Base-by-base conservation (phyloP, 1,284 basidiomycete species). In the Serendipita sp. region DNA sequence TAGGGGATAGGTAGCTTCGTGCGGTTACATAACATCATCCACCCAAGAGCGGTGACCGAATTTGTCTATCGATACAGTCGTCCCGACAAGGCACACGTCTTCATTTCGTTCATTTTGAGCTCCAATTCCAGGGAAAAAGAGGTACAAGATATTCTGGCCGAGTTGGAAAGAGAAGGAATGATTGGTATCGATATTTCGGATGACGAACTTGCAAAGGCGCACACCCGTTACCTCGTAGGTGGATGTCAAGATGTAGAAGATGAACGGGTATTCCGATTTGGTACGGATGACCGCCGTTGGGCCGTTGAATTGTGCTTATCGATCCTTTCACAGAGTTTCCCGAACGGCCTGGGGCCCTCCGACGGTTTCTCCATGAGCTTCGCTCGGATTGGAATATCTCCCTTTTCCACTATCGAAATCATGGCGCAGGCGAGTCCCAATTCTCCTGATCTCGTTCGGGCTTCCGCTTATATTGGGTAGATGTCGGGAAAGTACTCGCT, bases 321-420 rank as follows among this genome's bases (percentile, higher is more conserved):
- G 8, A 42, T 43, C 22, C 62, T 13, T 53, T 38, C 47, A 3
- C 70, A 94, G 94, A 95, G 71, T 99, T 99, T 73, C 96, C 96
- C 1, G 96, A 99, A 73, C 79, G 95, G 63, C 95, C 93, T 3
- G 89, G 87, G 2, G 95, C 95, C 1, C 76, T 99, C 64, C 82
- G 89, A 55, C 91, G 89, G 68, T 99, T 99, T 77, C 77, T 97
- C 66, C 76, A 84, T 22, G 88, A 87, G 2, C 73, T 99, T 61
- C 87, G 88, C 61, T 78, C 82, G 34, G 87, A 85, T 13, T 98
- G 94, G 93, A 98, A 96, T 74, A 91, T 99, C 62, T 89, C 91
- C 0, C 74, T 99, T 65, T 99, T 98, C 78, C 96, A 99, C 73
- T 99, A 99, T 74, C 82, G 95, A 64, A 97, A 97, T 72, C 94